Base-by-base conservation (phyloP, 2,329 filamentous ascomycete species). In the Cladophialophora immunda region DNA sequence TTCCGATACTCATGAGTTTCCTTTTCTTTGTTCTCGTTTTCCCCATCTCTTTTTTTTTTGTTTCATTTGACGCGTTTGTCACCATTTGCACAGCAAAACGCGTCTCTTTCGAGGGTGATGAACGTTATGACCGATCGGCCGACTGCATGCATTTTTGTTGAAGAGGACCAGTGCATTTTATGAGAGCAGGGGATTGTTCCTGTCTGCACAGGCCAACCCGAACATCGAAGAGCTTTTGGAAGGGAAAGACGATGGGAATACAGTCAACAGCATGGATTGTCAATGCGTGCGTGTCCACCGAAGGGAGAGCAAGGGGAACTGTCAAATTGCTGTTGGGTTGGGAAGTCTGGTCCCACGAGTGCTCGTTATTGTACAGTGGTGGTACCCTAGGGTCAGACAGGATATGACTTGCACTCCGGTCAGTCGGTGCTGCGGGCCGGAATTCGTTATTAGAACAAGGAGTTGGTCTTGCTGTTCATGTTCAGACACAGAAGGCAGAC, bases 71-170 rank as follows among this genome's bases (percentile, higher is more conserved):
- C 45, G 62, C 60, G 34, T 47, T 47, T 56, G 41, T 45, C 53
- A 56, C 52, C 57, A 63, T 55, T 52, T 64, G 58, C 66, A 30
- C 38, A 38, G 62, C 63, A 58, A 45, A 29, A 47, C 27, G n/a
- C 50, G 54, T 62, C 34, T 25, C 25, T 64, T 60, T 55, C 41
- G 25, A 66, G 66, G 45, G 68, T 62, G 66, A 70, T 61, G 68
- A 70, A 68, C 41, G 55, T 70, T 68, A 69, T 58, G 67, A 67
- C 45, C 50, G 50, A 67, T 60, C 56, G 56, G 62, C 62, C 66
- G 66, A 65, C 54, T 50, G 55, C 58, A 67, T 67, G 58, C 64
- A 61, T 30, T 63, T 65, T 60, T 45, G 38, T 62, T 59, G 41
- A 58, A 54, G 58, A 61, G 60, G 38, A 69, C 32, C 56, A 50